These are phyloP conservation scores for Jasminum sambac DNA, from an alignment of 257 asterid genomes.

Conservation along the genomic window DNA sequence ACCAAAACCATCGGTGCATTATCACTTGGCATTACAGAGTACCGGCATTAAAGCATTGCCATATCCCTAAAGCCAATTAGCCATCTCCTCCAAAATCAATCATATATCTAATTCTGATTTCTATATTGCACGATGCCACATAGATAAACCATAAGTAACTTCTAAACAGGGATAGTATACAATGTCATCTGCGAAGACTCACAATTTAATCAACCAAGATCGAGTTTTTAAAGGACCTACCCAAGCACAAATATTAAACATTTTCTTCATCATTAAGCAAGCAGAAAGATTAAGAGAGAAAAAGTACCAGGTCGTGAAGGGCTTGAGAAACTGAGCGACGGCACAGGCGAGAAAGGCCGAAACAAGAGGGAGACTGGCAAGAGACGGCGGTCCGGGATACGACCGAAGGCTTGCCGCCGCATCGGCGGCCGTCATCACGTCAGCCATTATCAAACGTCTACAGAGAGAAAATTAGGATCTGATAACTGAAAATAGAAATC, in stretches of 20 bases:
- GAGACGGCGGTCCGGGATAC: constrained; percentile 41
- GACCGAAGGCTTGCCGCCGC: constrained; percentile 71
- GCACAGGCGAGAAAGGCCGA: constrained; percentile 88
- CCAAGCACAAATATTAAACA: background rate
- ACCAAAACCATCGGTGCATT: background rate
- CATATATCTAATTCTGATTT: background rate
- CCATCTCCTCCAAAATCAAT: background rate
- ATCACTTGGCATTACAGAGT: background rate
- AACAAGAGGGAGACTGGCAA: constrained; percentile 61
- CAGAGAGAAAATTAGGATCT: constrained; percentile 1
- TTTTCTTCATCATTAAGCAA: background rate
- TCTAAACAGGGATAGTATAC: no score
- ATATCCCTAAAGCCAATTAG: background rate
- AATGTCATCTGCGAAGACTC: background rate
- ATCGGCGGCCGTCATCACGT: constrained; percentile 63
- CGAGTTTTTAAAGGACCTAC: background rate
- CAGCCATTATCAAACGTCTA: constrained; percentile 36
- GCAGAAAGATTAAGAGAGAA: constrained; percentile 10
- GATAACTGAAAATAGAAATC: background rate
- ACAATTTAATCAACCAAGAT: constrained; percentile 5
- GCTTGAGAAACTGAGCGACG: constrained; percentile 91
- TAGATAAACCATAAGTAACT: background rate
- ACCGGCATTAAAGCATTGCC: background rate
- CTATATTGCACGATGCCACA: background rate
- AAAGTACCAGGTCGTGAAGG: constrained; percentile 78